These are phyloP conservation scores for Aristolochia contorta DNA, from an alignment of 164 flowering plant genomes.

Conservation along the genomic window DNA sequence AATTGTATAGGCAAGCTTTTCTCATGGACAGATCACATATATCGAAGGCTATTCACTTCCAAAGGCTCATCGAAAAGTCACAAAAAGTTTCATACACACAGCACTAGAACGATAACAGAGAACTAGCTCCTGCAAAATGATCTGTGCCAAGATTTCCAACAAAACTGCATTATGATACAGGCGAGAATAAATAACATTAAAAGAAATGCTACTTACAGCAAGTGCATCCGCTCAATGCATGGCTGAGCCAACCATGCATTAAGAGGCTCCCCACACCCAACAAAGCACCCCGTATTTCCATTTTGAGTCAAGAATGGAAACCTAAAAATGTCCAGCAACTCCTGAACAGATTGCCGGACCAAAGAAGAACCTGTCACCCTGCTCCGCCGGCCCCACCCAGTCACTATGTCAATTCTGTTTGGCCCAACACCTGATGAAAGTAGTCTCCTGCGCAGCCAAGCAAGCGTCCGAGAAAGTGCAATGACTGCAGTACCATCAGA, in stretches of 20 bases:
- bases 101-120: too few relatives aligned
- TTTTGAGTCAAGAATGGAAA: slow-evolving; percentile 79
- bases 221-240: slow-evolving; percentile 89
- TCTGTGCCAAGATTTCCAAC: too few relatives aligned
- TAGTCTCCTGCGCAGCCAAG: slow-evolving; percentile 71
- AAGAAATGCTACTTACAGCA: slow-evolving; percentile 29
- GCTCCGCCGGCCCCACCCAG: slow-evolving; percentile 98
- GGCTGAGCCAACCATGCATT: slow-evolving; percentile 65
- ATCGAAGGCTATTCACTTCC: too few relatives aligned
- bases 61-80: too few relatives aligned
- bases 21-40: too few relatives aligned
- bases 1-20: too few relatives aligned
- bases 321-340: slow-evolving; percentile 56
- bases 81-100: too few relatives aligned
- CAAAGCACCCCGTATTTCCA: slow-evolving; percentile 88
- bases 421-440: slow-evolving; percentile 61
- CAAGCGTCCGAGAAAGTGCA: slow-evolving; percentile 85
- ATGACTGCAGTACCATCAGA: slow-evolving; percentile 96
- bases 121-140: too few relatives aligned
- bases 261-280: slow-evolving; percentile 89
- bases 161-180: too few relatives aligned
- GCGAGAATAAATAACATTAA: too few relatives aligned
- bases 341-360: slow-evolving; percentile 78
- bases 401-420: slow-evolving; percentile 73
- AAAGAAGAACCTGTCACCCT: slow-evolving; percentile 82